Conservation (phyloP, 768 basidiomycete genomes). For the Daedaleopsis nitida region DNA sequence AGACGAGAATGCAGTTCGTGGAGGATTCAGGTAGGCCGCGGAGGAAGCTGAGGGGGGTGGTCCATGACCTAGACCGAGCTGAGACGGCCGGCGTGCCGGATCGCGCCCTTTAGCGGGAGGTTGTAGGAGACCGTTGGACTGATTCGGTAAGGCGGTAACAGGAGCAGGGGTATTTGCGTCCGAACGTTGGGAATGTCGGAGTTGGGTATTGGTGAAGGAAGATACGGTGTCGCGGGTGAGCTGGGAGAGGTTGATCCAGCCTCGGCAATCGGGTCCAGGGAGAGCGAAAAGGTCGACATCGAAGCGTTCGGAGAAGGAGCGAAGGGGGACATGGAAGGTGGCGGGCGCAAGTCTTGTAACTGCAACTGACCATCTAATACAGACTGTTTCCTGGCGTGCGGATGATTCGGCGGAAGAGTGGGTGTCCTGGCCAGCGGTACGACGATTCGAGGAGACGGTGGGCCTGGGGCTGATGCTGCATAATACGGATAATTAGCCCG, state of each 20-base stretch:
- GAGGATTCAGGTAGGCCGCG: constrained; percentile 23
- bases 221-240: constrained; percentile 31
- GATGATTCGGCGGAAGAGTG: constrained; percentile 60
- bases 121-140: constrained; percentile 38
- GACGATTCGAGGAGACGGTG: constrained; percentile 21
- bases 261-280: constrained; percentile 39
- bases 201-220: constrained; percentile 25
- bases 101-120: constrained; percentile 26
- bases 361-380: constrained; percentile 53
- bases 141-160: constrained; percentile 1
- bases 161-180: constrained; percentile 16
- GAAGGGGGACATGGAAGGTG: constrained; percentile 21
- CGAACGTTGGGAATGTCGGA: constrained; percentile 15
- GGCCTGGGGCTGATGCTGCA: constrained; percentile 11
- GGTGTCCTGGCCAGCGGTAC: constrained; percentile 46
- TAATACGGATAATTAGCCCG: neutral
- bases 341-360: constrained; percentile 28
- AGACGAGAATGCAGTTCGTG: constrained; percentile 45
- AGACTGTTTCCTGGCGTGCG: constrained; percentile 78
- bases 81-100: constrained; percentile 37
- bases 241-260: constrained; percentile 24
- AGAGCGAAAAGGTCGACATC: constrained; percentile 34
- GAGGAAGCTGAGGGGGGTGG: constrained; percentile 22
- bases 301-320: constrained; percentile 32
- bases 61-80: constrained; percentile 51